Conservation (phyloP, 495 filamentous ascomycete genomes). For the Aspergillus steynii region DNA sequence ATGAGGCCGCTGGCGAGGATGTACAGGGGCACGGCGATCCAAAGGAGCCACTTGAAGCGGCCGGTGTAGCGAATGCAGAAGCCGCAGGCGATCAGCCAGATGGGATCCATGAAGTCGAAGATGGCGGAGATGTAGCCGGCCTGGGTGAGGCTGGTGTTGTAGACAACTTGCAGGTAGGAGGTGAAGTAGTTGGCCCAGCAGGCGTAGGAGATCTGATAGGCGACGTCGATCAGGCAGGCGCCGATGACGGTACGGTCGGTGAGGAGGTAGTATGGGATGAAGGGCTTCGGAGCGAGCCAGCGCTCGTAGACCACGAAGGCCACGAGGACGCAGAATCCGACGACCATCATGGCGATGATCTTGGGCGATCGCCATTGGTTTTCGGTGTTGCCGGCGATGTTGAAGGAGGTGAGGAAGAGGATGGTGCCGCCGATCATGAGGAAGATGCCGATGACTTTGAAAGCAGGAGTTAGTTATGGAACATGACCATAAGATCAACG, state of each 20-base stretch:
- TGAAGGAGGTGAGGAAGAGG: constrained; percentile 52
- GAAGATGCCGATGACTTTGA: constrained; percentile 47
- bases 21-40: constrained; percentile 58
- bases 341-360: constrained; percentile 53
- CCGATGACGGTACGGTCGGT: constrained; percentile 60
- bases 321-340: constrained; percentile 52
- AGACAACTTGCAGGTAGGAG: constrained; percentile 77
- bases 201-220: constrained; percentile 3
- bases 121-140: constrained; percentile 56
- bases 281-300: constrained; percentile 47
- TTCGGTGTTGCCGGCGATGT: constrained; percentile 45
- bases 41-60: constrained; percentile 51
- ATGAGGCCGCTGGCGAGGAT: constrained; percentile 59
- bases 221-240: constrained; percentile 45
- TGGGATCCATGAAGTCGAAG: constrained; percentile 49
- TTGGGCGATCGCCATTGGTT: constrained; percentile 47
- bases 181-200: constrained; percentile 61
- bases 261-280: constrained; percentile 58
- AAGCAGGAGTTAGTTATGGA: not conserved
- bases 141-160: constrained; percentile 51
- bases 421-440: constrained; percentile 55
- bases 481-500: not conserved
- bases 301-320: constrained; percentile 57
- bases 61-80: constrained; percentile 54
- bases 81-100: constrained; percentile 48